These are phyloP conservation scores for Colletotrichum tamarilloi DNA, from an alignment of 2,329 filamentous ascomycete genomes.

Conservation along the genomic window DNA sequence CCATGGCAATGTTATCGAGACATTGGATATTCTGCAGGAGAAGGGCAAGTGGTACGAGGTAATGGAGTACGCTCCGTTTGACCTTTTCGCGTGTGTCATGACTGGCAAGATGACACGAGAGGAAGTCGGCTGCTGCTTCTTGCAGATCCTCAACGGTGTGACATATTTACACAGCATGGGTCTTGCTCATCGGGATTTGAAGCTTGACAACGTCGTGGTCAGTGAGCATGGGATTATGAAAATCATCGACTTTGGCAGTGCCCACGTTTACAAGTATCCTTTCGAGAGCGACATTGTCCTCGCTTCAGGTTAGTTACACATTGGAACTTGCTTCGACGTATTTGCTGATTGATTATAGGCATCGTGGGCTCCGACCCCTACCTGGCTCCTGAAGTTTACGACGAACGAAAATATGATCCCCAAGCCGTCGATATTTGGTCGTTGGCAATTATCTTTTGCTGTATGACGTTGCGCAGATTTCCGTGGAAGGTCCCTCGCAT, in stretches of 20 bases:
- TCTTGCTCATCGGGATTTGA: constrained; percentile 92
- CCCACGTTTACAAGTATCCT: constrained; percentile 95
- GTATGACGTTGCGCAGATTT: constrained; percentile 95
- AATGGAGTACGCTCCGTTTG: constrained; percentile 97
- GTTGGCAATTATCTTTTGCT: constrained; percentile 97
- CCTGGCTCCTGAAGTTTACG: constrained; percentile 95
- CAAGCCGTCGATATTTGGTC: constrained; percentile 98
- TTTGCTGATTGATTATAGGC: constrained; percentile 49
- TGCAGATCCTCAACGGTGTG: constrained; percentile 95
- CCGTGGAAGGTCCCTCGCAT: constrained; percentile 96
- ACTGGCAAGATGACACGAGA: constrained; percentile 95
- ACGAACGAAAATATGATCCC: constrained; percentile 92
- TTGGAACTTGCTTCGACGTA: not conserved
- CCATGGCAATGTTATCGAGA: constrained; percentile 98
- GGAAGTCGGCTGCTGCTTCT: constrained; percentile 89
- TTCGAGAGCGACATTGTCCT: constrained; percentile 90
- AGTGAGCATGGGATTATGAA: constrained; percentile 99
- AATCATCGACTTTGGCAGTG: constrained; percentile 98
- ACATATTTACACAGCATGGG: constrained; percentile 96
- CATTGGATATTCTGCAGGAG: constrained; percentile 94
- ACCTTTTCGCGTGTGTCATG: constrained; percentile 98
- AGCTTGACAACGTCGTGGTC: constrained; percentile 97
- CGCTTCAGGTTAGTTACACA: constrained; percentile 74
- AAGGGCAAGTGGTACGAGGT: constrained; percentile 97
- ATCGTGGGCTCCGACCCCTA: constrained; percentile 92